These are phyloP conservation scores for Nematocida ironsii DNA, from an alignment of 371 early-diverging fungal species.

Conservation along the genomic window DNA sequence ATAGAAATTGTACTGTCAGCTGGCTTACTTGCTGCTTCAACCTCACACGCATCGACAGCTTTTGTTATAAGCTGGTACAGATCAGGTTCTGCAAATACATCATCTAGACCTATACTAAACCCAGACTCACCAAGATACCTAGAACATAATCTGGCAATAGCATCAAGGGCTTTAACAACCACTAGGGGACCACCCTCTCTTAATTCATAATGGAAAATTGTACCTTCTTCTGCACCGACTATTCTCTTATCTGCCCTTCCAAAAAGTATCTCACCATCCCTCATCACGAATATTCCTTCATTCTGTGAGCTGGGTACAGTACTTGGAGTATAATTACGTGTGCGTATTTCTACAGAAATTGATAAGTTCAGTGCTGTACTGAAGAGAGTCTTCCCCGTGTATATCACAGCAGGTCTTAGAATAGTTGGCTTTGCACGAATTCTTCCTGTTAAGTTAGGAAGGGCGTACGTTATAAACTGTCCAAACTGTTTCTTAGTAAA, in stretches of 20 bases:
- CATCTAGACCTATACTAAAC: constrained; percentile 58
- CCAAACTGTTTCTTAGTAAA: constrained; percentile 86
- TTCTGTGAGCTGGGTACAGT: not conserved
- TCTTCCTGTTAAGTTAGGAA: constrained; percentile 79
- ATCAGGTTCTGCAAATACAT: constrained; percentile 20
- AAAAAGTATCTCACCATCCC: constrained; percentile 42
- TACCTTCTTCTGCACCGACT: constrained; percentile 53
- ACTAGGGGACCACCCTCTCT: constrained; percentile 20
- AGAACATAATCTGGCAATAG: constrained; percentile 44
- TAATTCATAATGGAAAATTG: constrained; percentile 41
- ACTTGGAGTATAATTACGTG: not conserved
- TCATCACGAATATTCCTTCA: constrained; percentile 50
- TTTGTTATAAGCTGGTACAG: constrained; percentile 20
- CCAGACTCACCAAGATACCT: constrained; percentile 55
- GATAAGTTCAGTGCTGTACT: constrained; percentile 9
- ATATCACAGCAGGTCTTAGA: constrained; percentile 74
- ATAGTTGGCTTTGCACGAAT: constrained; percentile 82
- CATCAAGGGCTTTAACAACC: constrained; percentile 49
- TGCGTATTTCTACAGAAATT: constrained; percentile 36
- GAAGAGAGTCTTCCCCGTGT: constrained; percentile 77
- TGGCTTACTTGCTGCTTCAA: constrained; percentile 29
- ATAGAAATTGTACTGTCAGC: constrained; percentile 73
- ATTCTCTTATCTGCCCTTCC: constrained; percentile 44
- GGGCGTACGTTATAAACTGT: constrained; percentile 72
- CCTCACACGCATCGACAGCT: constrained; percentile 40